A percentile compares a stretch with the other conserved stretches of the same genome.
Conservation (phyloP, 75 land plant species). For the Isoetes taiwanensis region DNA sequence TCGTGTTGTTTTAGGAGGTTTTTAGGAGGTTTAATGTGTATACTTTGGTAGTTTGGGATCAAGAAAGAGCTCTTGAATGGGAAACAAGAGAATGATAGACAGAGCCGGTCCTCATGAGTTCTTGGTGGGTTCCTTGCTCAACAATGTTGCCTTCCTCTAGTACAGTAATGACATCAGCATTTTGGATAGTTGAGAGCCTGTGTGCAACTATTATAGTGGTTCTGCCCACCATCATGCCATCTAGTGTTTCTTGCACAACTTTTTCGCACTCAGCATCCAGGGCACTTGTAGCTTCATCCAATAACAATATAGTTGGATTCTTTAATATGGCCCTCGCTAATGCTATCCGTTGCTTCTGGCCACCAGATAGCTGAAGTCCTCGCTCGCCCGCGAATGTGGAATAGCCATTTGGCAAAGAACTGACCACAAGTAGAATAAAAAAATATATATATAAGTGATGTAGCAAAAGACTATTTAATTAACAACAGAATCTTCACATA, state of each 20-base stretch:
- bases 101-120: too few relatives aligned
- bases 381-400: not conserved
- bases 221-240: not conserved
- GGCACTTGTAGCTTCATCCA: not conserved
- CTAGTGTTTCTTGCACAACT: not conserved
- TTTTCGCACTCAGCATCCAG: slow-evolving; percentile 5
- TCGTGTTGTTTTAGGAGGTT: too few relatives aligned
- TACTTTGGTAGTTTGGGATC: too few relatives aligned
- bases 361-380: not conserved
- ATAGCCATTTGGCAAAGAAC: not conserved
- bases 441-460: slow-evolving; percentile 40
- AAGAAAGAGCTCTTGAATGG: too few relatives aligned
- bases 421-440: too few relatives aligned
- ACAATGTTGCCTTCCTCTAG: not conserved
- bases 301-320: not conserved
- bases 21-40: too few relatives aligned
- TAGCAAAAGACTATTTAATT: slow-evolving; percentile 34
- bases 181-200: not conserved
- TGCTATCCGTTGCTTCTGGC: slow-evolving; percentile 4
- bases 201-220: slow-evolving; percentile 2
- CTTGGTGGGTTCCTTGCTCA: not conserved
- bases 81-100: slow-evolving; percentile 57
- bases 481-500: not conserved
- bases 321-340: not conserved
- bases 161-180: not conserved